Evolutionary conservation across 257 asterid species (phyloP), one percentile per base, ranked within the genome.

Genomic region (Petunia axillaris): DNA sequence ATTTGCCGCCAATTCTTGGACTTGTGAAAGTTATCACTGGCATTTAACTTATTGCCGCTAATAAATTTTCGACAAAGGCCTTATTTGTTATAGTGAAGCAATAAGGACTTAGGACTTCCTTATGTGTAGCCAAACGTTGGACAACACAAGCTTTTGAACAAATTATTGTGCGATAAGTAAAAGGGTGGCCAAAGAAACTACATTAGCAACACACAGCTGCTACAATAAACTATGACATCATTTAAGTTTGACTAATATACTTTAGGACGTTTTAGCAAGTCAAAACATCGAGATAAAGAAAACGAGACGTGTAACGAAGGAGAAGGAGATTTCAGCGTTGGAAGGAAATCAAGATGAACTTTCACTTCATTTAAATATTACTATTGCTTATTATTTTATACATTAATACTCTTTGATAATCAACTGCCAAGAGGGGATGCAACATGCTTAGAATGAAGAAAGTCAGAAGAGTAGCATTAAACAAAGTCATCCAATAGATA

Each of bases 381-480:
- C 13, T 2, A 25, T 48, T 48, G 10, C 35, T 50, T 14, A 65
- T 3, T 36, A 38, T 65, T 5, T 8, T 46, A 8, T 44, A 1
- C 4, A n/a, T 8, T 3, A 16, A 0, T 25, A 16, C 2, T 46
- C 4, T 46, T 70, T 70, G 25, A 25, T 6, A 46, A 46, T 25
- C 43, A 46, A 70, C 77, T 70, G 77, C 59, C 43, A 70, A 48
- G 35, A 35, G 46, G 1, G 58, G 41, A 70, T 70, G 76, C 76
- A 70, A 46, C 76, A 70, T 46, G 76, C 8, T 67, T 10, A 25
- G 80, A 48, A 71, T 48, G 64, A 60, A 60, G 70, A 81, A 52
- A 64, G 73, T 46, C 77, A 79, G 82, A 79, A 40, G 74, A 65
- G 41, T 8, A 41, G 38, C 77, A 76, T 44, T 81, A 81, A 44